A percentile compares a stretch with the other conserved stretches of the same genome.
Conservation (phyloP, 768 basidiomycete genomes). For the Russula griseocarnosa region DNA sequence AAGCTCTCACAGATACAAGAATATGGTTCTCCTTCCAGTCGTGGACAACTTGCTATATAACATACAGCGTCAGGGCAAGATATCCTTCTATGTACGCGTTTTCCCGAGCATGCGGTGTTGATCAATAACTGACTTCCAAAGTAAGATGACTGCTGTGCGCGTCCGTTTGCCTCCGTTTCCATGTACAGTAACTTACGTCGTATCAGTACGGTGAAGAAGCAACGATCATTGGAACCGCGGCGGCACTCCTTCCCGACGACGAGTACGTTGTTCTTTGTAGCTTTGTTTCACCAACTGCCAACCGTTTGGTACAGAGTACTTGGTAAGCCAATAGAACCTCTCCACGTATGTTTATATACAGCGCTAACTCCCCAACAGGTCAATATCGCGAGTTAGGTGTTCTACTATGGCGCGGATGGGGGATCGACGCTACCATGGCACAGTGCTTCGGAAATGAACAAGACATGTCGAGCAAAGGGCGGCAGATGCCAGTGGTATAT, state of each 20-base stretch:
- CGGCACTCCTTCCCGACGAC: constrained; percentile 75
- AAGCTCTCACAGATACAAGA: constrained; percentile 52
- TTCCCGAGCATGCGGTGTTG: not conserved
- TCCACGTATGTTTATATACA: not conserved
- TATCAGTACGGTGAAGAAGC: constrained; percentile 85
- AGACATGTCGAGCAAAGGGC: constrained; percentile 76
- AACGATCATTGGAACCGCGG: constrained; percentile 83
- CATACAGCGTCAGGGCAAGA: constrained; percentile 90
- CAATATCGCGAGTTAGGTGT: constrained; percentile 95
- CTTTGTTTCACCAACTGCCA: constrained; percentile 2
- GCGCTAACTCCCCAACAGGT: constrained; percentile 40
- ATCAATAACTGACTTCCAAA: constrained; percentile 2
- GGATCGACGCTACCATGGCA: constrained; percentile 76
- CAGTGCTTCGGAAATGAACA: constrained; percentile 88
- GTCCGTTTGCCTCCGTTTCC: constrained; percentile 10
- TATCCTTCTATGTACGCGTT: constrained; percentile 76
- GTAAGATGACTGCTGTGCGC: constrained; percentile 78
- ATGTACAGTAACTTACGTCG: not conserved
- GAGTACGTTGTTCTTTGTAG: constrained; percentile 53
- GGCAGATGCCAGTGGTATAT: constrained; percentile 90
- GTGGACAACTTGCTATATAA: constrained; percentile 88
- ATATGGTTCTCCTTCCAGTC: constrained; percentile 76
- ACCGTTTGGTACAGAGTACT: constrained; percentile 51
- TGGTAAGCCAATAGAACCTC: constrained; percentile 41
- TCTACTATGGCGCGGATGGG: constrained; percentile 81